Base-by-base conservation (phyloP, 2,329 filamentous ascomycete genomes). In the Aureobasidium sp. region DNA sequence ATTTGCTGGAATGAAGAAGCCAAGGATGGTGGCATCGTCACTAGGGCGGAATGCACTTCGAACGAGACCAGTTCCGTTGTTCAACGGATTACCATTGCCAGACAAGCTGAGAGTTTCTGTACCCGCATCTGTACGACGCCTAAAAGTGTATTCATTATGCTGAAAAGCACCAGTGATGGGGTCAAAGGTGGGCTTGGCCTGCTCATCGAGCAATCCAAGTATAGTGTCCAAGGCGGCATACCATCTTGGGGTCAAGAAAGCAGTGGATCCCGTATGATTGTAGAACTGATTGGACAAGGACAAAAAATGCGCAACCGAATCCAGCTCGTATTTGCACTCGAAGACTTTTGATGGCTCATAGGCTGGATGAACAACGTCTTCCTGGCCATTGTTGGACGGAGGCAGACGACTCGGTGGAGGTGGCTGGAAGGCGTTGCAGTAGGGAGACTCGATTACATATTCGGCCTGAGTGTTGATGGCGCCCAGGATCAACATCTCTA, bases 241-340 rank as follows among this genome's bases (percentile, higher is more conserved):
- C 90, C 91, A 99, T 53, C 93, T 83, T 6, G 81, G 74, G 3
- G 84, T 92, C 41, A 97, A 72, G 71, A 96, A 97, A 1, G 88
- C 87, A 0, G 82, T 88, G 0, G 90, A 93, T 2, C 82, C 82
- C 0, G 91, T 95, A 70, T 90, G 83, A 42, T 88, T 84, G 76
- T 94, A 82, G 75, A 96, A 97, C 68, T 96, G 87, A 69, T 96
- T 97, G 20, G 82, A 84, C 2, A 99, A 78, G 0, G 89, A 86
- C 6, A 99, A 82, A 73, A 99, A 99, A 71, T 95, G 88, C 0
- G 92, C 94, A 0, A 99, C 81, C 9, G 92, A 97, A 76, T 99
- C 94, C 25, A 99, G 85, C 78, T 99, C 94, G 75, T 97, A 99
- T 76, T 99, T 99, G 84, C 94, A 99, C 76, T 99, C 94, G 67